These are phyloP conservation scores for Westerdykella ornata DNA, from an alignment of 2,329 filamentous ascomycete genomes.

Conservation along the genomic window DNA sequence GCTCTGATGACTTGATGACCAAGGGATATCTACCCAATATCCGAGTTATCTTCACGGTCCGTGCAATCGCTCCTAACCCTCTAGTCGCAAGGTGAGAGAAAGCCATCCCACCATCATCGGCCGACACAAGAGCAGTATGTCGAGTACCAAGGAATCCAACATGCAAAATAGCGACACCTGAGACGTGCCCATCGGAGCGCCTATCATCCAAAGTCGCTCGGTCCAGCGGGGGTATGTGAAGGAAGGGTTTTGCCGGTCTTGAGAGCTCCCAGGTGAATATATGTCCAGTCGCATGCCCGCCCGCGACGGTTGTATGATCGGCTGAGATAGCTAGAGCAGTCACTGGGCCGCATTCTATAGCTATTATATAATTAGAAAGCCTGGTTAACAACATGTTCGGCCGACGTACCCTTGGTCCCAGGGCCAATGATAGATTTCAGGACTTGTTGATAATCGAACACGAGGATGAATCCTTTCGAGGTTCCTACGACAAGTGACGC, in stretches of 20 bases:
- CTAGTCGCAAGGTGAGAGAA: slow-evolving; percentile 94
- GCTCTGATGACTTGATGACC: slow-evolving; percentile 54
- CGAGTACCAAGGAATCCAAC: slow-evolving; percentile 91
- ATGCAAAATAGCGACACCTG: slow-evolving; percentile 72
- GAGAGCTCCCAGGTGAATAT: slow-evolving; percentile 97
- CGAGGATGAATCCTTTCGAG: slow-evolving; percentile 84
- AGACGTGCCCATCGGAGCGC: slow-evolving; percentile 73
- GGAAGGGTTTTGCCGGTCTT: slow-evolving; percentile 75
- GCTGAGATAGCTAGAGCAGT: slow-evolving; percentile 86
- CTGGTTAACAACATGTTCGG: neutral
- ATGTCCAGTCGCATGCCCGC: slow-evolving; percentile 79
- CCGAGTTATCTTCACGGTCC: slow-evolving; percentile 80
- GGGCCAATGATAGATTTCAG: slow-evolving; percentile 89
- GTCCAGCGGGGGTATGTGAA: slow-evolving; percentile 75
- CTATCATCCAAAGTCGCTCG: slow-evolving; percentile 57
- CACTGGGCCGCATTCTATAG: slow-evolving; percentile 81
- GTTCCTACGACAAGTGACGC: slow-evolving; percentile 86
- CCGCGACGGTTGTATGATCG: slow-evolving; percentile 86
- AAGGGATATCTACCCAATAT: slow-evolving; percentile 88
- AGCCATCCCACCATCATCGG: slow-evolving; percentile 92
- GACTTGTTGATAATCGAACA: slow-evolving; percentile 97
- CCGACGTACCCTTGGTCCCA: slow-evolving; percentile 69
- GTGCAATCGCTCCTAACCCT: slow-evolving; percentile 77
- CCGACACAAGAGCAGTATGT: slow-evolving; percentile 90
- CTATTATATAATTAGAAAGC: slow-evolving; percentile 45